A percentile compares a stretch with the other conserved stretches of the same genome.
These are phyloP conservation scores for Kwoniella pini DNA, from an alignment of 768 basidiomycete species.

Conservation along the genomic window DNA sequence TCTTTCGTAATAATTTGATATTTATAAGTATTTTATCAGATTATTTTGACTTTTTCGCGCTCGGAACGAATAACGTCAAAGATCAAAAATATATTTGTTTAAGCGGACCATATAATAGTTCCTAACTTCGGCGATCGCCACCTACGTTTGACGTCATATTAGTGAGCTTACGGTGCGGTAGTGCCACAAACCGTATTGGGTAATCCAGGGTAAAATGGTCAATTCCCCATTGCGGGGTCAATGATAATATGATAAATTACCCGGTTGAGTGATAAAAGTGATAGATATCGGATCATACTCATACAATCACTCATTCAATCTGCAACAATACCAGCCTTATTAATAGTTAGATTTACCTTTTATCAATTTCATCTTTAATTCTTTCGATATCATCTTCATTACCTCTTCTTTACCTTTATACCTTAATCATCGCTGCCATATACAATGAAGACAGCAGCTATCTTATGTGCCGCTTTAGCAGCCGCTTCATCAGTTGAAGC, in stretches of 20 bases:
- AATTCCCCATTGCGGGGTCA: slow-evolving; percentile 1
- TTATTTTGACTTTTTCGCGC: too few relatives aligned
- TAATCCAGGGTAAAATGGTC: neutral
- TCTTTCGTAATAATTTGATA: neutral
- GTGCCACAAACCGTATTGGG: slow-evolving; percentile 5
- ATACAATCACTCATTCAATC: slow-evolving; percentile 2
- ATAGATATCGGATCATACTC: neutral
- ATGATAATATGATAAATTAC: neutral
- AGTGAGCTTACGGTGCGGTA: neutral
- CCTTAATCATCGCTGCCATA: slow-evolving; percentile 7
- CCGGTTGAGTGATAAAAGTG: neutral
- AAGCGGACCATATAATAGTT: too few relatives aligned
- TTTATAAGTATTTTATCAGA: neutral
- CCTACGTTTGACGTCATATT: neutral
- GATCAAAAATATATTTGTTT: too few relatives aligned
- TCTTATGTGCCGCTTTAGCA: slow-evolving; percentile 48
- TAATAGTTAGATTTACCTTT: neutral
- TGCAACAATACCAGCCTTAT: slow-evolving; percentile 20
- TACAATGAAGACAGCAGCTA: slow-evolving; percentile 47
- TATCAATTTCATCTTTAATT: neutral
- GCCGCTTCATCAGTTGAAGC: slow-evolving; percentile 53
- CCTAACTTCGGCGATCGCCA: too few relatives aligned
- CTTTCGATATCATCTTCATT: slow-evolving; percentile 1
- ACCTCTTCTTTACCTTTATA: neutral
- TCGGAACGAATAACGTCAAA: too few relatives aligned